These are phyloP conservation scores for Collybiopsis luxurians DNA, from an alignment of 768 basidiomycete genomes.

Conservation along the genomic window DNA sequence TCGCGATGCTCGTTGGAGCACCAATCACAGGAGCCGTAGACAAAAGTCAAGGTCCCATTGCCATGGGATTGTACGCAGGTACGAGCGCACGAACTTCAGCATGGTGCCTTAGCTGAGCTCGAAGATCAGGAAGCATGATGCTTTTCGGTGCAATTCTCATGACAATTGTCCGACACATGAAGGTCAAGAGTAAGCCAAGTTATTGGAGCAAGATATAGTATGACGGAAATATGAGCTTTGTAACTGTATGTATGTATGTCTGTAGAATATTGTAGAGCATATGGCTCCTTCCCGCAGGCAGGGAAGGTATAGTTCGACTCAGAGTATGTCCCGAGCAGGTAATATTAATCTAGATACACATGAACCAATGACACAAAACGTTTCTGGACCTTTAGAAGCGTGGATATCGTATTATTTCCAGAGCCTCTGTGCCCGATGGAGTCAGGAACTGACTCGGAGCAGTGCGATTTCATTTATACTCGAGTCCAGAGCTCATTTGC, in stretches of 20 bases:
- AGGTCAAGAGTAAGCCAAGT: not conserved
- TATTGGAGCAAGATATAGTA: slow-evolving; percentile 1
- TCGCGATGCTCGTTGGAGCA: slow-evolving; percentile 4
- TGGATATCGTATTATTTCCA: no score
- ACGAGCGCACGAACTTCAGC: not conserved
- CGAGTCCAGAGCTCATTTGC: no score
- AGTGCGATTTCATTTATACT: no score
- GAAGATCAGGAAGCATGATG: slow-evolving; percentile 2
- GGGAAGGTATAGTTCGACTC: no score
- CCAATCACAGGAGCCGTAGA: slow-evolving; percentile 3
- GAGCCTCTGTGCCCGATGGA: no score
- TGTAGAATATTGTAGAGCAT: not conserved
- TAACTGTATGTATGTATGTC: not conserved
- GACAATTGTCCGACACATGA: slow-evolving; percentile 4
- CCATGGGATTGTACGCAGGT: slow-evolving; percentile 4
- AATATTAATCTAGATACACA: no score
- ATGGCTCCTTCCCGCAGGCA: no score
- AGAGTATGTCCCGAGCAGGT: no score
- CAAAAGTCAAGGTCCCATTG: slow-evolving; percentile 5
- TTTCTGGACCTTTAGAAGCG: no score
- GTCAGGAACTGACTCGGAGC: no score
- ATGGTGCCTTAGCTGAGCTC: not conserved
- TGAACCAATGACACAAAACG: no score
- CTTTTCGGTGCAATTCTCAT: slow-evolving; percentile 1
- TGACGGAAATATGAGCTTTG: not conserved